Conservation (phyloP, 2,329 filamentous ascomycete genomes). For the Bipolaris victoriae region DNA sequence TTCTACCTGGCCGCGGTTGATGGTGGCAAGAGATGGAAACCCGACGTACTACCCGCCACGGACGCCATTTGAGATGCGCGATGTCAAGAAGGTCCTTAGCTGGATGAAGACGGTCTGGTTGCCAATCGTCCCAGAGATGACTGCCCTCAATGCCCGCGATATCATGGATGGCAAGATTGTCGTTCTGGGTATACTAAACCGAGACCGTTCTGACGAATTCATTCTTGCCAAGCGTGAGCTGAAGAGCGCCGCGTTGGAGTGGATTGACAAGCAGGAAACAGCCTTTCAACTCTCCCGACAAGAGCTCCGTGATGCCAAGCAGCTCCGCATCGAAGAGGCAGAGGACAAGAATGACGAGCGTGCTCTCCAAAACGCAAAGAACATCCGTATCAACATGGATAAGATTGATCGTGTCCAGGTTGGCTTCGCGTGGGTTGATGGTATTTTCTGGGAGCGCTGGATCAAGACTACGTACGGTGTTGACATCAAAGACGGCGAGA, state of each 20-base stretch:
- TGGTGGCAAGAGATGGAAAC: conserved; percentile 87
- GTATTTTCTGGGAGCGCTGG: conserved; percentile 97
- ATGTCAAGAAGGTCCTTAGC: conserved; percentile 76
- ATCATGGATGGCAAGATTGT: conserved; percentile 95
- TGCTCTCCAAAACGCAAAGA: conserved; percentile 84
- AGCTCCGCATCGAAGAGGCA: conserved; percentile 93
- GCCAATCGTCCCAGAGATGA: conserved; percentile 92
- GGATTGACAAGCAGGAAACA: conserved; percentile 96
- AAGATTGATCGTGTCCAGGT: conserved; percentile 87
- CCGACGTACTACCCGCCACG: conserved; percentile 89
- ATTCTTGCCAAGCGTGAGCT: conserved; percentile 80
- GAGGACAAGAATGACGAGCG: conserved; percentile 91
- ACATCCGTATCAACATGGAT: conserved; percentile 89
- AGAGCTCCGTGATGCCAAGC: conserved; percentile 91
- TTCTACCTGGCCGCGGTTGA: conserved; percentile 90
- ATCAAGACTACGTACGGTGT: conserved; percentile 93
- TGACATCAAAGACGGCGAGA: conserved; percentile 82
- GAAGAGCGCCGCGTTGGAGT: conserved; percentile 93
- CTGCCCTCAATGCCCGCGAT: conserved; percentile 86
- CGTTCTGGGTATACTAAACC: conserved; percentile 86
- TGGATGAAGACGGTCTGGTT: conserved; percentile 99
- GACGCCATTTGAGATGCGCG: conserved; percentile 89
- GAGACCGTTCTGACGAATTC: conserved; percentile 80
- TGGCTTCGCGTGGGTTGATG: conserved; percentile 95
- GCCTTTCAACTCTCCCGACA: conserved; percentile 91